These are phyloP conservation scores for Suillus sp. DNA, from an alignment of 768 basidiomycete species.

Conservation along the genomic window DNA sequence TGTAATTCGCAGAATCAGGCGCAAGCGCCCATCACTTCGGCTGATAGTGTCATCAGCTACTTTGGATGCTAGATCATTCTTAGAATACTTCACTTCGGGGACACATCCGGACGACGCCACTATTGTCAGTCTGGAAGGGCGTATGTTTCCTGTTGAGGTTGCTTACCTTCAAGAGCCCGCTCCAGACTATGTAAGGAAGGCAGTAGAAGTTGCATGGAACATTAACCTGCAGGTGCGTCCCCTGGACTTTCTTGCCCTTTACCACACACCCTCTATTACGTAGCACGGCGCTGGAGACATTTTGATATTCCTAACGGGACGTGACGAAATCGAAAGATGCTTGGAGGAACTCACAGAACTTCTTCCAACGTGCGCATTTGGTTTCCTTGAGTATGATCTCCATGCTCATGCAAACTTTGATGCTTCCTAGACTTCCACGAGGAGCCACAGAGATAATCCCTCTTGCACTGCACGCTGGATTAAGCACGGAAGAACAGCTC, in stretches of 20 bases:
- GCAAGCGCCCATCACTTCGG: slow-evolving; percentile 86
- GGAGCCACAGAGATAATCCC: slow-evolving; percentile 60
- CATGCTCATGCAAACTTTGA: slow-evolving; percentile 7
- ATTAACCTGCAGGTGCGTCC: slow-evolving; percentile 71
- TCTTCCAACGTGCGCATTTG: slow-evolving; percentile 57
- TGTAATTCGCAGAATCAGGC: slow-evolving; percentile 66
- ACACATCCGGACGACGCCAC: slow-evolving; percentile 68
- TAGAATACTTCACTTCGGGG: slow-evolving; percentile 82
- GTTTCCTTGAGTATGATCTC: slow-evolving; percentile 1
- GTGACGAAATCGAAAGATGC: slow-evolving; percentile 94
- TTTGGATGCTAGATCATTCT: slow-evolving; percentile 86
- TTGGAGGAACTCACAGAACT: slow-evolving; percentile 80
- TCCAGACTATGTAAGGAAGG: slow-evolving; percentile 78
- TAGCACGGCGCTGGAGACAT: slow-evolving; percentile 88
- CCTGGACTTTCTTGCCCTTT: neutral
- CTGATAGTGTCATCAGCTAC: slow-evolving; percentile 96
- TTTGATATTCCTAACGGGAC: slow-evolving; percentile 90
- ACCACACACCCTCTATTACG: slow-evolving; percentile 1
- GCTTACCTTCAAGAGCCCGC: slow-evolving; percentile 81
- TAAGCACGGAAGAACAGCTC: slow-evolving; percentile 86
- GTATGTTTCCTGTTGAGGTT: slow-evolving; percentile 93
- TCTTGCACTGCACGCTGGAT: slow-evolving; percentile 85
- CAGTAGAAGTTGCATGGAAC: slow-evolving; percentile 83
- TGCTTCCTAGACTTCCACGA: slow-evolving; percentile 47
- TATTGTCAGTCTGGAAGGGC: slow-evolving; percentile 89